Base-by-base conservation (phyloP, 371 early-diverging fungal species). In the Mortierella sp. region DNA sequence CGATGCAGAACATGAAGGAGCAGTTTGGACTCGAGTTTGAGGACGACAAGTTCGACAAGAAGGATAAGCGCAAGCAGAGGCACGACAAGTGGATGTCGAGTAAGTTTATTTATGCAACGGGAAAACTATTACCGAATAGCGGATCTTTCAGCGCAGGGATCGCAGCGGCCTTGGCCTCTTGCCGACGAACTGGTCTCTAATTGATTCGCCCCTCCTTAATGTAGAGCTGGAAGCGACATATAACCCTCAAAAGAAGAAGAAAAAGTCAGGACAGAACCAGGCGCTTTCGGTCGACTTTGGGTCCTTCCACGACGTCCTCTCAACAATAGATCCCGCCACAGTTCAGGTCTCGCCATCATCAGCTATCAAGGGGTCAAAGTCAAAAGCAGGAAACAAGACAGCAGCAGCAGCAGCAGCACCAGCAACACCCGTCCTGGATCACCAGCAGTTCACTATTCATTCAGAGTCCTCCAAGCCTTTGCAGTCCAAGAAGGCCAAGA, bases 81-180 rank as follows among this genome's bases (percentile, higher is more conserved):
- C 92, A 93, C 77, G 90, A 91, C 64, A 90, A 89, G 16, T 93
- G 91, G 91, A 83, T 93, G 37, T 89, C 90, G 55, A 93, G 91
- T 91, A 90, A 75, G 88, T 75, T 50, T 5, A 2, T 34, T 4
- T 59, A 24, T 67, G 16, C 50, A 21, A 9, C 8, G 28, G 13
- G 28, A 13, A 37, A 3, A 37, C 9, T 24, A 37, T 28, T 16
- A 50, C 16, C 16, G 14, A 50, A 3, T 1, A 16, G 11, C 50
- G 11, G 11, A 14, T 50, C 16, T 50, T 9, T 50, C n/a, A 16
- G 16, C 50, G 11, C 16, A 50, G 16, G 50, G 16, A 14, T 50
- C 16, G 14, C 13, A 50, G 50, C 16, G 11, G 16, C 13, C 50
- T 50, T 50, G 50, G 0, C 50, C 3, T 50, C 50, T 6, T 40